Evolutionary conservation across 768 basidiomycete genomes (phyloP).

Genomic region (Boletus bicolor): DNA sequence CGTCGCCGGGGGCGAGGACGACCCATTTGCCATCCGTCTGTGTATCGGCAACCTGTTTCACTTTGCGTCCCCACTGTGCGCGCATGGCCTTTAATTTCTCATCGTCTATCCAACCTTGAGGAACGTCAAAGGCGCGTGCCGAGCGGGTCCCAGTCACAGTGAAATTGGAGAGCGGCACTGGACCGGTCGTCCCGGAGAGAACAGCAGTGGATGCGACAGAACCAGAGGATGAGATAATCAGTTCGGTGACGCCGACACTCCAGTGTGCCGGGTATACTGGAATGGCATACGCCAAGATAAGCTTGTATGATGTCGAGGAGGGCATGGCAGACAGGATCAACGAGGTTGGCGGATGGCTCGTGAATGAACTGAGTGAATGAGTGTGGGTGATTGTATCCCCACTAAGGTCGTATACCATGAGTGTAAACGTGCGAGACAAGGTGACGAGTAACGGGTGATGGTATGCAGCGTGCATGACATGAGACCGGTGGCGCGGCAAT

Average conservation of each 20-base stretch:
- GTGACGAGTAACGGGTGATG: conserved; percentile 77
- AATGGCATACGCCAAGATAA: conserved; percentile 69
- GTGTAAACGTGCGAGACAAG: conserved; percentile 60
- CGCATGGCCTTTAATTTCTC: conserved; percentile 57
- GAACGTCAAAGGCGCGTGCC: conserved; percentile 66
- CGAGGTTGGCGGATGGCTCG: conserved; percentile 76
- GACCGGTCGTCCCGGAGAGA: conserved; percentile 4
- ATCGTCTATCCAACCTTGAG: conserved; percentile 69
- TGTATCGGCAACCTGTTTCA: conserved; percentile 63
- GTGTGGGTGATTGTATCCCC: conserved; percentile 47
- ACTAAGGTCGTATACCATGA: conserved; percentile 72
- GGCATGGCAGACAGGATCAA: conserved; percentile 67
- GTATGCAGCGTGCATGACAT: conserved; percentile 65
- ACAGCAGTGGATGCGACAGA: conserved; percentile 7
- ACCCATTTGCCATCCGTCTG: conserved; percentile 87
- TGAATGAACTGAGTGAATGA: conserved; percentile 73
- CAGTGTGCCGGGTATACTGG: conserved; percentile 82
- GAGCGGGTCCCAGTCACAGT: conserved; percentile 57
- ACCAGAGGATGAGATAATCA: conserved; percentile 51
- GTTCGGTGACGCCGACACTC: conserved; percentile 73
- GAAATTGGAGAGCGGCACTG: conserved; percentile 34
- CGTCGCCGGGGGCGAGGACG: conserved; percentile 63
- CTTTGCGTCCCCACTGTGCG: conserved; percentile 78
- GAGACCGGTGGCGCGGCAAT: conserved; percentile 37
- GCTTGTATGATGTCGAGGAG: conserved; percentile 58